Evolutionary conservation across 2,329 filamentous ascomycete species (phyloP).

Genomic region (Coniochaeta hoffmannii): DNA sequence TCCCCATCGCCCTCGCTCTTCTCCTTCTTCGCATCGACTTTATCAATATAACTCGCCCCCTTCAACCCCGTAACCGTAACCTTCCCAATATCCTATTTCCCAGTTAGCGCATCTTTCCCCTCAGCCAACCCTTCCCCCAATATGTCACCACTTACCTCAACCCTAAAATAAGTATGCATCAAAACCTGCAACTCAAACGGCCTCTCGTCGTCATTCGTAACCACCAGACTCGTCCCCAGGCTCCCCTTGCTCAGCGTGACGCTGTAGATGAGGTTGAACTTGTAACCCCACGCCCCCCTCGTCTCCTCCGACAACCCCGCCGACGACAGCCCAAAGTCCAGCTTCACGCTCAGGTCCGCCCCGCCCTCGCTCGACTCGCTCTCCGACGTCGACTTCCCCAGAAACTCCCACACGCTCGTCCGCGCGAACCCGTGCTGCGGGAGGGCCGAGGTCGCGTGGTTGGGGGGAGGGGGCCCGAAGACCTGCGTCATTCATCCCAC

Average conservation of each 20-base stretch:
- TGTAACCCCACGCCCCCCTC: conserved; percentile 71
- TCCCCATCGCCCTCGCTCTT: conserved; percentile 56
- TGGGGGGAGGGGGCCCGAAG: conserved; percentile 69
- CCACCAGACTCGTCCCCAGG: conserved; percentile 73
- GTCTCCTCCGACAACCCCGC: conserved; percentile 61
- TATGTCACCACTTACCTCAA: conserved; percentile 55
- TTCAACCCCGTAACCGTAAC: conserved; percentile 70
- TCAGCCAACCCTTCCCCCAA: not conserved
- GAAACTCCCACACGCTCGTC: conserved; percentile 83
- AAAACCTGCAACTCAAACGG: conserved; percentile 88
- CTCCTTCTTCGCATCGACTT: conserved; percentile 59
- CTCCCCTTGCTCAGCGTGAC: conserved; percentile 72
- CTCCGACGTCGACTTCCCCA: conserved; percentile 78
- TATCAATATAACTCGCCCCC: conserved; percentile 73
- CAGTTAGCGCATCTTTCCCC: not conserved
- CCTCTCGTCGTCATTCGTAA: conserved; percentile 78
- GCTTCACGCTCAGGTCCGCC: conserved; percentile 66
- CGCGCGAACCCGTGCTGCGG: conserved; percentile 95
- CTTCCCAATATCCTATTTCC: conserved; percentile 65
- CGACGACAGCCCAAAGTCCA: conserved; percentile 87
- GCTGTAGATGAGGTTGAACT: conserved; percentile 88
- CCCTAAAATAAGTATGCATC: conserved; percentile 81
- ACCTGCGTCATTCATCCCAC: conserved; percentile 41
- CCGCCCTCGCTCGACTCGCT: conserved; percentile 22
- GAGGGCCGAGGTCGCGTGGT: conserved; percentile 68